phyloP scores from a whole-genome alignment of 225 moss, liverwort and hornwort genomes.

The Climacium dendroides region DNA sequence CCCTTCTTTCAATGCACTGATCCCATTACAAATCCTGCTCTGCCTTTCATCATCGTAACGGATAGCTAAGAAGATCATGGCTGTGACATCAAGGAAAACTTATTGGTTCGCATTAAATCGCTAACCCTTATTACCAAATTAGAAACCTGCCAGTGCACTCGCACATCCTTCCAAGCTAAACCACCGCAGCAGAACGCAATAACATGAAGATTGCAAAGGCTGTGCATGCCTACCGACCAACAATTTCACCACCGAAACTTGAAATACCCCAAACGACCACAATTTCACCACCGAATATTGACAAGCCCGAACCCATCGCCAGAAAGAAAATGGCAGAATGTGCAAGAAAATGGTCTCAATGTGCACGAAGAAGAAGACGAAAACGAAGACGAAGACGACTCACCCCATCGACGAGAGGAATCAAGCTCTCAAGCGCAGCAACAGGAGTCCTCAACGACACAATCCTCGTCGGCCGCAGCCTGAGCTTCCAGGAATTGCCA shows the following conservation, averaged over 20 bases:
- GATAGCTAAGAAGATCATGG: not conserved
- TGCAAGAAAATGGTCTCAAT: not conserved
- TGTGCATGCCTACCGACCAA: not conserved
- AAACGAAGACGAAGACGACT: too few species aligned
- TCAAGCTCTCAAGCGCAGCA: slow-evolving; percentile 25
- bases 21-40: not conserved
- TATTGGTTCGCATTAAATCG: not conserved
- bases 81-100: not conserved
- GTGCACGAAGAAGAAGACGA: not conserved
- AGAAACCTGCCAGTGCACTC: not conserved
- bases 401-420: slow-evolving; percentile 24
- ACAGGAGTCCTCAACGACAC: not conserved
- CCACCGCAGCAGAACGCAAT: not conserved
- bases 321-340: not conserved
- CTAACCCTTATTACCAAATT: not conserved
- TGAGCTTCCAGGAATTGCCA: not conserved
- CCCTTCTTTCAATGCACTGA: not conserved
- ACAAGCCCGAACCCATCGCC: not conserved
- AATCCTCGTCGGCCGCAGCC: not conserved
- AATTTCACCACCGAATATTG: not conserved
- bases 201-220: not conserved
- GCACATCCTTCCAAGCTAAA: not conserved
- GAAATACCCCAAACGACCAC: not conserved
- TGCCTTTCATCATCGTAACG: not conserved
- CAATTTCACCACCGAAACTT: not conserved